Percentiles rank a stretch among this genome's conserved stretches.
Conservation (phyloP, 805 yeast species). For the Wickerhamiella australiensis region DNA sequence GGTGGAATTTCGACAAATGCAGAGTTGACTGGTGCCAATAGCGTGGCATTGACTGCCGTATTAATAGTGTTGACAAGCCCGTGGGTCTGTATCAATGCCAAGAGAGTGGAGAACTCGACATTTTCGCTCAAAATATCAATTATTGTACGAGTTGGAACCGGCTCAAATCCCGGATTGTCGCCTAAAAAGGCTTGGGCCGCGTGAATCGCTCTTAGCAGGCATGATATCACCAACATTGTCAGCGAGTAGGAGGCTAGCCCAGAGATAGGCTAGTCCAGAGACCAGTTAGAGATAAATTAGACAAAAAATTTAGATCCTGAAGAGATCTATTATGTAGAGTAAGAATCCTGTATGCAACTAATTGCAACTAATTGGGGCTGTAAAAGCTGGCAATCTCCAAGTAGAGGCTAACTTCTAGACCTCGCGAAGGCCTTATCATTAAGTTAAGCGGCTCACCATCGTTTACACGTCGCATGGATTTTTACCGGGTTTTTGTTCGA, state of each 20-base stretch:
- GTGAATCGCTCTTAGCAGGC: neutral
- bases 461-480: no score
- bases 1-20: slow-evolving; percentile 40
- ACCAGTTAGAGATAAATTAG: no score
- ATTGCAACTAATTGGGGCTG: no score
- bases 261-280: no score
- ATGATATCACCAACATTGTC: slow-evolving; percentile 2
- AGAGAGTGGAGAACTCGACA: slow-evolving; percentile 52
- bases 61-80: slow-evolving; percentile 55
- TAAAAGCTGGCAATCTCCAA: no score
- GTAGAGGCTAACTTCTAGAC: no score
- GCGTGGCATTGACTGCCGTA: slow-evolving; percentile 48
- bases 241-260: neutral
- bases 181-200: neutral
- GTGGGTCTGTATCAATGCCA: slow-evolving; percentile 47
- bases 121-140: slow-evolving; percentile 57
- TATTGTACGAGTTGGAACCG: slow-evolving; percentile 26
- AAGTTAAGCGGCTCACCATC: no score
- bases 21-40: slow-evolving; percentile 68
- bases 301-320: no score
- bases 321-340: no score
- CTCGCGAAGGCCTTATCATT: no score
- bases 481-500: no score
- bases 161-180: neutral
- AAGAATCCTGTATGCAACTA: no score